phyloP scores from a whole-genome alignment of 345 rosid genomes.

The Syzygium aromaticum region DNA sequence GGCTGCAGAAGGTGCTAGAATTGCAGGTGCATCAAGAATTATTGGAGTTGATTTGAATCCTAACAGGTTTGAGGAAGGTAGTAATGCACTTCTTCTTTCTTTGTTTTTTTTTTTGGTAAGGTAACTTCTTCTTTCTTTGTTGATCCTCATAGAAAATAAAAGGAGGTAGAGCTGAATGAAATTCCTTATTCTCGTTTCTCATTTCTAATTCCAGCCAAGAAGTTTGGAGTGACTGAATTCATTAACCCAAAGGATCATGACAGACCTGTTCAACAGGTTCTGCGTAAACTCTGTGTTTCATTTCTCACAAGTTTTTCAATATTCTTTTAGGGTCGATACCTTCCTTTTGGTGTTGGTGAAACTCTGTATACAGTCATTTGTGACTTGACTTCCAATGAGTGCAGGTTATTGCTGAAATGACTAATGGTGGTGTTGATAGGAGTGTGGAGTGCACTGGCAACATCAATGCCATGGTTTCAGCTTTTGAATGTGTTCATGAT shows the following conservation, averaged over 20 bases:
- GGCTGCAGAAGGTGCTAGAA: conserved; percentile 41
- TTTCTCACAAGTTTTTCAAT: neutral
- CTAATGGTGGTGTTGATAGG: conserved; percentile 35
- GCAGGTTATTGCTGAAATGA: conserved; percentile 41
- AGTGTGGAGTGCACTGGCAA: conserved; percentile 41
- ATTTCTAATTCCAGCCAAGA: conserved; percentile 17
- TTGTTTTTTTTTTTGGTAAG: no score
- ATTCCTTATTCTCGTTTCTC: neutral
- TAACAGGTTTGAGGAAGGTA: conserved; percentile 23
- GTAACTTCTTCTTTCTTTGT: neutral
- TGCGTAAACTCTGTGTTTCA: neutral
- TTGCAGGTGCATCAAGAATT: conserved; percentile 32
- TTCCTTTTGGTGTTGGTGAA: neutral
- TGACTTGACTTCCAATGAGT: neutral
- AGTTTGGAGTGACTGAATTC: conserved; percentile 30
- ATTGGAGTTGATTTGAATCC: conserved; percentile 31
- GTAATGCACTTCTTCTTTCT: neutral
- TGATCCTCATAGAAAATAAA: no score
- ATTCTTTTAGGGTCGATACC: neutral
- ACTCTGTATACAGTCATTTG: neutral
- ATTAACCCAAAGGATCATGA: conserved; percentile 24
- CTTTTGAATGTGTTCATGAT: conserved; percentile 40
- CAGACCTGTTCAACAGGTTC: conserved; percentile 30
- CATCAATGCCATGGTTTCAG: conserved; percentile 31
- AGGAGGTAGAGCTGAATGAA: neutral